Conservation (phyloP, 1,284 basidiomycete species). For the Meripilus lineatus region DNA sequence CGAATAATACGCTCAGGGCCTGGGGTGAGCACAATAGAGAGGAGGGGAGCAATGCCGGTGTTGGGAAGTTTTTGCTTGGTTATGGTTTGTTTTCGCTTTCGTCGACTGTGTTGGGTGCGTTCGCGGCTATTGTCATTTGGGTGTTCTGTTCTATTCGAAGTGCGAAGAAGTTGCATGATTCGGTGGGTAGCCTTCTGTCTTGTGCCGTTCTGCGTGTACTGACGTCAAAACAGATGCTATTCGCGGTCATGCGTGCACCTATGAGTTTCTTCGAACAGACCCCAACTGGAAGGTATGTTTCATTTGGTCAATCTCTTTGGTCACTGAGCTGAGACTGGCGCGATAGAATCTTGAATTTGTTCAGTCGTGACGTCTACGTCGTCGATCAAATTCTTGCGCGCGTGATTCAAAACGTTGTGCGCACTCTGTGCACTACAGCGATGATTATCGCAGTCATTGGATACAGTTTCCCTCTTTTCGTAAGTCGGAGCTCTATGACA, state of each 20-base stretch:
- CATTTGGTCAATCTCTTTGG: neutral
- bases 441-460: slow-evolving; percentile 82
- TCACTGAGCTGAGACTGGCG: neutral
- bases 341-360: slow-evolving; percentile 80
- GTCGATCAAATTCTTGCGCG: slow-evolving; percentile 80
- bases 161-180: slow-evolving; percentile 73
- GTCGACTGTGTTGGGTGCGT: slow-evolving; percentile 47
- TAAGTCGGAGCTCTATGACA: slow-evolving; percentile 11
- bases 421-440: slow-evolving; percentile 55
- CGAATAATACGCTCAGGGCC: slow-evolving; percentile 68
- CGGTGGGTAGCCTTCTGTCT: slow-evolving; percentile 37
- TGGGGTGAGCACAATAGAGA: slow-evolving; percentile 81
- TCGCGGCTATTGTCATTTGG: slow-evolving; percentile 65
- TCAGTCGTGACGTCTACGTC: slow-evolving; percentile 91
- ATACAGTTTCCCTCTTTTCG: slow-evolving; percentile 76
- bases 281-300: slow-evolving; percentile 64
- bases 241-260: slow-evolving; percentile 77
- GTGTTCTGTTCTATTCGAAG: slow-evolving; percentile 77
- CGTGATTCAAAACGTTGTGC: slow-evolving; percentile 65
- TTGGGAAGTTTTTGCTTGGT: slow-evolving; percentile 51
- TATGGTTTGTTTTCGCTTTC: slow-evolving; percentile 61
- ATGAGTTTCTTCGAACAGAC: slow-evolving; percentile 87
- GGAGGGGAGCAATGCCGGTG: slow-evolving; percentile 52
- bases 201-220: too few species aligned
- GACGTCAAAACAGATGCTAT: slow-evolving; percentile 51